Evolutionary conservation across 2,329 filamentous ascomycete species (phyloP).

Genomic region (Botrytis fragariae): DNA sequence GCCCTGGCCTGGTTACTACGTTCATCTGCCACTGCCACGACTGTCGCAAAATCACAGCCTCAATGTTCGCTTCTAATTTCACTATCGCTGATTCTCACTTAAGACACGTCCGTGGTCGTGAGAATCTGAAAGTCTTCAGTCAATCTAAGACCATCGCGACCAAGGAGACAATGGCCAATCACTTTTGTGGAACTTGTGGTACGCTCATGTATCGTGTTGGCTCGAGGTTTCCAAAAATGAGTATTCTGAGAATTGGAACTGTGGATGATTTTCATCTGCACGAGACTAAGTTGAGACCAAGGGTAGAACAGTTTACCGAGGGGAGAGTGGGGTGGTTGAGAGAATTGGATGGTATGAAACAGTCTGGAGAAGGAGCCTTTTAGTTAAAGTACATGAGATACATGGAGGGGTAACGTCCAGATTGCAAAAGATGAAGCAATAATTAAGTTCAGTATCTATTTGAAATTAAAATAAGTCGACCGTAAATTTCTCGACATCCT

Average conservation of each 20-base stretch:
- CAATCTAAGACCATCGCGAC: constrained; percentile 49
- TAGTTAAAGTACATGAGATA: background rate
- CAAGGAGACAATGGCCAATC: constrained; percentile 55
- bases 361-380: constrained; percentile 28
- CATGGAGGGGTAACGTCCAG: no score
- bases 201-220: constrained; percentile 58
- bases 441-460: background rate
- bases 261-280: constrained; percentile 60
- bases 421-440: background rate
- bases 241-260: constrained; percentile 55
- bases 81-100: constrained; percentile 47
- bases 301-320: constrained; percentile 52
- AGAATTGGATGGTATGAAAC: constrained; percentile 40
- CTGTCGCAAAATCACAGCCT: constrained; percentile 61
- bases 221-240: constrained; percentile 44
- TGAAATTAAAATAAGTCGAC: background rate
- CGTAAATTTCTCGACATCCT: background rate
- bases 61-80: constrained; percentile 62
- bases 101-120: constrained; percentile 50
- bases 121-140: constrained; percentile 47
- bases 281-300: constrained; percentile 55
- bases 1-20: constrained; percentile 46
- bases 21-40: constrained; percentile 62
- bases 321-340: constrained; percentile 51
- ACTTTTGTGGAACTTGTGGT: constrained; percentile 60